phyloP scores from a whole-genome alignment of 495 filamentous ascomycete species.

The Xylaria telfairii region DNA sequence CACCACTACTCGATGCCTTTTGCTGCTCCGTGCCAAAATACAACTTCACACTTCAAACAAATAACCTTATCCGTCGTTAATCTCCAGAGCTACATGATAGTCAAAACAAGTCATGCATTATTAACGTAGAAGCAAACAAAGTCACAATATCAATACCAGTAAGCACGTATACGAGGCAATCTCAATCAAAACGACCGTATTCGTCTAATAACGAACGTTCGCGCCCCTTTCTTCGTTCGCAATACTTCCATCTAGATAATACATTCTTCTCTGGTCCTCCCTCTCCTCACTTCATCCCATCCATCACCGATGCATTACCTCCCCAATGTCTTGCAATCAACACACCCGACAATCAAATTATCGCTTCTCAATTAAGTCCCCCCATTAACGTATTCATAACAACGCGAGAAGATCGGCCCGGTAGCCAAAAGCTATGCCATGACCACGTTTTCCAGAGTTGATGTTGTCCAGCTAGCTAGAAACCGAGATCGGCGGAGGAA shows the following conservation, averaged over 20 bases:
- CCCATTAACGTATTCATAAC: not conserved
- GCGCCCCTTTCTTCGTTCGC: not conserved
- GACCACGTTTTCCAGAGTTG: slow-evolving; percentile 20
- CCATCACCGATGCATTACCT: not conserved
- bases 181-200: slow-evolving; percentile 5
- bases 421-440: slow-evolving; percentile 25
- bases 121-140: not conserved
- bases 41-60: not conserved
- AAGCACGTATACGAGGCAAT: not conserved
- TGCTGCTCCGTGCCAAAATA: not conserved
- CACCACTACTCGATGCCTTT: not conserved
- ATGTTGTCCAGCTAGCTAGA: slow-evolving; percentile 19
- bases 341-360: slow-evolving; percentile 8
- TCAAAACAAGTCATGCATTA: not conserved
- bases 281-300: not conserved
- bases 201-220: not conserved
- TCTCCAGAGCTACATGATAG: not conserved
- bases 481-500: not conserved
- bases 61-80: not conserved
- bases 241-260: slow-evolving; percentile 1
- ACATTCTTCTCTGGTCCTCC: not conserved
- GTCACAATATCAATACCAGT: not conserved
- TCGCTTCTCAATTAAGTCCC: slow-evolving; percentile 14
- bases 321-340: not conserved
- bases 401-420: slow-evolving; percentile 1